A percentile compares a stretch with the other conserved stretches of the same genome.
Evolutionary conservation across 208 protist species (phyloP).

Genomic region (Acanthamoeba healyi): DNA sequence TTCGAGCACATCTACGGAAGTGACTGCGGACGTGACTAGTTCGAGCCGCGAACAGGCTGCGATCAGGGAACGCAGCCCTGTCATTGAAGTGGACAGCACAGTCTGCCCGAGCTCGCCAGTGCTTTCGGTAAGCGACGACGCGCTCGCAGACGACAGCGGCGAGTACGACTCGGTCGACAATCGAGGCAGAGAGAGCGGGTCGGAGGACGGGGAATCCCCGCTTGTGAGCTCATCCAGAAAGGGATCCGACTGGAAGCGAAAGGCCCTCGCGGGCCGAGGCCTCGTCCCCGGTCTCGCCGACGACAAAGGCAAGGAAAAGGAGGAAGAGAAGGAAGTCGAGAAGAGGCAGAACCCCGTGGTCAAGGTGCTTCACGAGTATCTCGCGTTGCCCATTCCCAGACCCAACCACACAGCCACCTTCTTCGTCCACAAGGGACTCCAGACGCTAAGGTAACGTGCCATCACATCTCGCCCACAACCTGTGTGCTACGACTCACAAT

Average conservation of each 20-base stretch:
- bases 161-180: neutral
- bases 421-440: slow-evolving; percentile 49
- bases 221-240: neutral
- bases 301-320: neutral
- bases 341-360: slow-evolving; percentile 32
- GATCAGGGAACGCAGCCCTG: neutral
- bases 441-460: neutral
- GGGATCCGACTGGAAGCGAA: neutral
- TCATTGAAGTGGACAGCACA: neutral
- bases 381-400: slow-evolving; percentile 1
- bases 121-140: neutral
- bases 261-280: slow-evolving; percentile 11
- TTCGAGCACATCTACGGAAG: neutral
- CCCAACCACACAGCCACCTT: slow-evolving; percentile 37
- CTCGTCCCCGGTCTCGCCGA: neutral
- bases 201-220: neutral
- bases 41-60: neutral
- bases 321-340: neutral
- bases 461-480: no score
- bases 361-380: slow-evolving; percentile 31
- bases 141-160: neutral
- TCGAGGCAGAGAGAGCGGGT: slow-evolving; percentile 10
- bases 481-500: neutral
- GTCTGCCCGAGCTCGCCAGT: neutral
- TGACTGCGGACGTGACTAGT: neutral